Base-by-base conservation (phyloP, 2,329 filamentous ascomycete species). In the Hypomyces rosellus region DNA sequence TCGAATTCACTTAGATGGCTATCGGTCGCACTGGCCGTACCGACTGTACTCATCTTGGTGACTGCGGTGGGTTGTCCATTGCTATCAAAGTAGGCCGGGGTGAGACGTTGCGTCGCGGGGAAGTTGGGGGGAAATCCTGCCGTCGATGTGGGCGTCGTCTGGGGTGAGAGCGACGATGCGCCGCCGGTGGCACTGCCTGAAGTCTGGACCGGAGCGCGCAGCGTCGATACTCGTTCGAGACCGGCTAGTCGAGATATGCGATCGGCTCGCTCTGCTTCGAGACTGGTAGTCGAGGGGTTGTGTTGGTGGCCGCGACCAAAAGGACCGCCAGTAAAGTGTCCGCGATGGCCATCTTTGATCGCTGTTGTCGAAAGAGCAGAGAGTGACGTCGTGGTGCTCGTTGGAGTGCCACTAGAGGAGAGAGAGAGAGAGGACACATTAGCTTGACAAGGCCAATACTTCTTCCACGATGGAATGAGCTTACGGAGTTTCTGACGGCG, bases 301-400 rank as follows among this genome's bases (percentile, higher is more conserved):
- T 82, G 75, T 61, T 82, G 69, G 65, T 83, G 73, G 60, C 79
- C 73, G 46, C 82, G 81, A 54, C 75, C 74, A 50, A 78, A 75
- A 51, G 69, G 60, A 8, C 64, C 64, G 18, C 55, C 78, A 25
- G 83, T 81, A 25, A 85, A 77, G 64, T 90, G 83, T 56, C 92
- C 92, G 54, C 89, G 88, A 64, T 96, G 89, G 60, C 92, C 92
- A 65, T 97, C 92, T 70, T 96, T 96, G 76, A 96, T 96, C 46
- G 92, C 92, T 12, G 89, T 93, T 15, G 92, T 96, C 14, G 89
- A 95, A 44, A 97, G 80, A 38, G 90, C 85, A 22, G 89, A 96
- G 62, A 97, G 85, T 46, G 90, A 95, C 12, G 91, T 96, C 3
- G 89, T 95, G 38, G 88, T 86, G 58, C 89, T 95, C 57, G 93